Percentiles rank a stretch among this genome's conserved stretches.
These are phyloP conservation scores for Hyaloperonospora arabidopsidis DNA, from an alignment of 352 stramenopile species.

Conservation along the genomic window DNA sequence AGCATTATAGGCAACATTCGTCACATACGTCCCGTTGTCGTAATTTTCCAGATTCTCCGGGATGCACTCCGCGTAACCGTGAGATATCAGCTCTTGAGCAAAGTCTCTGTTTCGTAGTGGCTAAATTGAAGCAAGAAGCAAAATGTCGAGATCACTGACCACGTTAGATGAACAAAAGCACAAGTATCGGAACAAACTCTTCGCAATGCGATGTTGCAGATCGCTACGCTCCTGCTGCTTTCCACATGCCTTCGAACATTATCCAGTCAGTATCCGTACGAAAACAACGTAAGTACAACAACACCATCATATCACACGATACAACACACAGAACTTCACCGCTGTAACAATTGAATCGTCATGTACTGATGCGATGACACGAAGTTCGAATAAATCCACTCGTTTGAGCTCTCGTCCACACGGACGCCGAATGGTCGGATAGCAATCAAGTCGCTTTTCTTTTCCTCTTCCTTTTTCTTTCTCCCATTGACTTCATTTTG, in stretches of 20 bases:
- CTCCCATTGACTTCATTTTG: slow-evolving; percentile 5
- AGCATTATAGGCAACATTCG: background rate
- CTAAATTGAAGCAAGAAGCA: slow-evolving; percentile 16
- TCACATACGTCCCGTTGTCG: slow-evolving; percentile 48
- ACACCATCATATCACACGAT: no score
- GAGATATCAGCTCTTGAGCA: slow-evolving; percentile 49
- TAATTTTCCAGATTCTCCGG: slow-evolving; percentile 54
- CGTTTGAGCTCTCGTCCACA: slow-evolving; percentile 58
- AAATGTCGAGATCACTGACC: no score
- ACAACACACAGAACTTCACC: slow-evolving; percentile 23
- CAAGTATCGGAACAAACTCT: slow-evolving; percentile 27
- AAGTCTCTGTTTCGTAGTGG: slow-evolving; percentile 46
- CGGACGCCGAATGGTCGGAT: slow-evolving; percentile 66
- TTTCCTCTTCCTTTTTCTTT: slow-evolving; percentile 1
- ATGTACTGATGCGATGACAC: slow-evolving; percentile 59
- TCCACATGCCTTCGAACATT: slow-evolving; percentile 11
- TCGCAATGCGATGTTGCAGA: slow-evolving; percentile 39
- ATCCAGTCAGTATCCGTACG: no score
- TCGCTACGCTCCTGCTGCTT: slow-evolving; percentile 36
- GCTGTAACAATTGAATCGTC: slow-evolving; percentile 48
- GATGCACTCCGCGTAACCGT: slow-evolving; percentile 53
- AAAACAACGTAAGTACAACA: no score
- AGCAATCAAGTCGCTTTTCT: slow-evolving; percentile 38
- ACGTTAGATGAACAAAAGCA: no score
- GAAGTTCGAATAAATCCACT: slow-evolving; percentile 62